These are phyloP conservation scores for Vairimorpha ceranae DNA, from an alignment of 371 early-diverging fungal species.

Conservation along the genomic window DNA sequence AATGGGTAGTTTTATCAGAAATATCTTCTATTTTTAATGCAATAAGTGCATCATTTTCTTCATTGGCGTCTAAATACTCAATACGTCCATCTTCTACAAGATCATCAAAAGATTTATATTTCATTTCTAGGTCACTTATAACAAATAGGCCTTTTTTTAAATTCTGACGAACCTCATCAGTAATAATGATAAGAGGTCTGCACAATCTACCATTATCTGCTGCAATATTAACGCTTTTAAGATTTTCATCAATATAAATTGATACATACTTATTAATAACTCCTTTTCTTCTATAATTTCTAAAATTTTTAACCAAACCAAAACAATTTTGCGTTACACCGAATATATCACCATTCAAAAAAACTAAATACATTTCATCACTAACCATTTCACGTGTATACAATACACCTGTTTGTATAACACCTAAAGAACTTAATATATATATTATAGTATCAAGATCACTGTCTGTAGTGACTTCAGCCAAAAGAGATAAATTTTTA, in stretches of 20 bases:
- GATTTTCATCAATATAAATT: constrained; percentile 75
- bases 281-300: constrained; percentile 75
- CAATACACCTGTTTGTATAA: constrained; percentile 68
- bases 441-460: constrained; percentile 68
- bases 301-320: constrained; percentile 72
- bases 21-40: constrained; percentile 78
- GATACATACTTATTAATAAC: constrained; percentile 80
- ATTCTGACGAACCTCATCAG: constrained; percentile 53
- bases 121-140: constrained; percentile 31
- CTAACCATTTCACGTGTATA: constrained; percentile 74
- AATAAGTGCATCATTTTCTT: constrained; percentile 88
- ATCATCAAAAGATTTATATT: constrained; percentile 71
- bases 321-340: constrained; percentile 74
- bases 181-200: constrained; percentile 89
- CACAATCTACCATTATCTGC: constrained; percentile 96
- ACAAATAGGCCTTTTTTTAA: not conserved
- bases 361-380: constrained; percentile 70
- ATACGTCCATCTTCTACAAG: constrained; percentile 81
- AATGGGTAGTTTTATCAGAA: constrained; percentile 72
- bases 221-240: constrained; percentile 77
- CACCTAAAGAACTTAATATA: constrained; percentile 70
- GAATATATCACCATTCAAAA: constrained; percentile 79
- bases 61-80: constrained; percentile 96
- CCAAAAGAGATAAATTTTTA: constrained; percentile 94
- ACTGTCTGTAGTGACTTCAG: constrained; percentile 92